Conservation (phyloP, 192 early-diverging fungal species). For the Podochytrium sp. region DNA sequence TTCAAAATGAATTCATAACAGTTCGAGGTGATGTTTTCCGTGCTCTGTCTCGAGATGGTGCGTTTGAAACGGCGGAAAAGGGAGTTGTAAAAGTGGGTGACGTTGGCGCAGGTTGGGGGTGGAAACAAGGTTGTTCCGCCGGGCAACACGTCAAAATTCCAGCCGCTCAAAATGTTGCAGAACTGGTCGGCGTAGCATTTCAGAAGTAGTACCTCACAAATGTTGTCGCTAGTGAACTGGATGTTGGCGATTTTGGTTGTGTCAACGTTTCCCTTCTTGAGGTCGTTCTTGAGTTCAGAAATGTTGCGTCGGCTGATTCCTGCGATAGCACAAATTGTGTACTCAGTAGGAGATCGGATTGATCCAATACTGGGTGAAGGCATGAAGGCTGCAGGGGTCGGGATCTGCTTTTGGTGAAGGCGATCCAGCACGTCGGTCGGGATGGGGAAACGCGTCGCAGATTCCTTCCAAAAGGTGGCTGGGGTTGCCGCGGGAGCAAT, state of each 20-base stretch:
- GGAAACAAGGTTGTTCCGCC: background rate
- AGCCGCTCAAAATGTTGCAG: background rate
- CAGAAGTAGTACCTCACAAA: background rate
- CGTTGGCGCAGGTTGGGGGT: background rate
- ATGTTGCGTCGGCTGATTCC: background rate
- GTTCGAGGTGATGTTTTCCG: background rate
- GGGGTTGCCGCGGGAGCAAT: background rate
- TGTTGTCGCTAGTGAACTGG: background rate
- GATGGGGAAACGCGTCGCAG: background rate
- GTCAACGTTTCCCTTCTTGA: background rate
- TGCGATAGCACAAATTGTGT: background rate
- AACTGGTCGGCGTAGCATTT: background rate
- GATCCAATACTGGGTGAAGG: background rate
- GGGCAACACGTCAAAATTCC: background rate
- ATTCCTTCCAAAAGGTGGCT: background rate
- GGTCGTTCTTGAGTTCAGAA: background rate
- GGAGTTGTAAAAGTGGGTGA: background rate
- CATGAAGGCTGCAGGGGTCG: background rate
- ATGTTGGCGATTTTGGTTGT: conserved; percentile 4
- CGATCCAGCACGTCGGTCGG: background rate
- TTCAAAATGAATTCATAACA: conserved; percentile 4
- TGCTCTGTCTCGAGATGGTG: background rate
- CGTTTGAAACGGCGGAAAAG: background rate
- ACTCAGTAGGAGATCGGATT: background rate
- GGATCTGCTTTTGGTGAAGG: background rate